Conservation (phyloP, 148 eudicot genomes). For the Rhododendron henanense region DNA sequence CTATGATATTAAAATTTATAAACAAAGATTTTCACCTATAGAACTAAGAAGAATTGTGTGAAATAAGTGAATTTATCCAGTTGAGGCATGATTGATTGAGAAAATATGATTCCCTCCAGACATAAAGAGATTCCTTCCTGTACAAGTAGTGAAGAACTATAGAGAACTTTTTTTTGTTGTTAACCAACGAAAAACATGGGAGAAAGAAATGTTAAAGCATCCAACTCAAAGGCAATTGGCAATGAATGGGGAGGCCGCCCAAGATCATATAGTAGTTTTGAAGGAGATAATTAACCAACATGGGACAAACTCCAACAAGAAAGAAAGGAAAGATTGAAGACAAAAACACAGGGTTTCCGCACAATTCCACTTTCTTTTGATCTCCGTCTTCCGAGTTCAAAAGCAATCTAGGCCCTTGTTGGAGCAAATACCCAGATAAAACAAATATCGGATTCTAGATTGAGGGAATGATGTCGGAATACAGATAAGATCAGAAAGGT, state of each 20-base stretch:
- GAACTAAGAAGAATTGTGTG: neutral
- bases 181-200: conserved; percentile 4
- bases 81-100: neutral
- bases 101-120: neutral
- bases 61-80: neutral
- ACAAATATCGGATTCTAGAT: neutral
- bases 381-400: neutral
- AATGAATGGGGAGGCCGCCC: no score
- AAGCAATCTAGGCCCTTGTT: neutral
- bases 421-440: neutral
- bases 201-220: neutral
- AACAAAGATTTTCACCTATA: neutral
- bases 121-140: neutral
- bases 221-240: no score
- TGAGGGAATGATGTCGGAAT: neutral
- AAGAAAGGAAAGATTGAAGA: neutral
- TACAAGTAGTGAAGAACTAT: neutral
- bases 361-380: neutral
- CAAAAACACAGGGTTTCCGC: neutral
- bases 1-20: neutral
- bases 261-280: no score
- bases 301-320: no score
- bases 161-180: neutral
- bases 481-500: neutral
- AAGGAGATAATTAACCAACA: no score